phyloP scores from a whole-genome alignment of 805 yeast species.

The Lipomyces mesembrius region DNA sequence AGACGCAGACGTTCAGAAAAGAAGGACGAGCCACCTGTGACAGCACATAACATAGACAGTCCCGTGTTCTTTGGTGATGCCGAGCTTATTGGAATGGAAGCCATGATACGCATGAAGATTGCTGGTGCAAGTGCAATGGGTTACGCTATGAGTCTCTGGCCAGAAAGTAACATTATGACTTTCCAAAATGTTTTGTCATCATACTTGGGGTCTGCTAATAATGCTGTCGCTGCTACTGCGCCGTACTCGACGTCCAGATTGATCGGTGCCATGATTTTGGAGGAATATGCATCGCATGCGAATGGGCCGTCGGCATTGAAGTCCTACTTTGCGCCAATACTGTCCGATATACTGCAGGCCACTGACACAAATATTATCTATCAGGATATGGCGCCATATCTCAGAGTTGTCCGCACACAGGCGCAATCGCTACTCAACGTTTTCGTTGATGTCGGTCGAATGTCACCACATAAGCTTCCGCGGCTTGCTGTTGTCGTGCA shows the following conservation, averaged over 20 bases:
- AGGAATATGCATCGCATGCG: slow-evolving; percentile 53
- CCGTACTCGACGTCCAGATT: slow-evolving; percentile 82
- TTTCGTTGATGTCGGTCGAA: slow-evolving; percentile 74
- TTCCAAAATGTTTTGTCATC: slow-evolving; percentile 20
- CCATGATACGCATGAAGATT: slow-evolving; percentile 73
- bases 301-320: slow-evolving; percentile 17
- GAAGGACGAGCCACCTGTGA: slow-evolving; percentile 11
- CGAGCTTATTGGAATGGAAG: slow-evolving; percentile 75
- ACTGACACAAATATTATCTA: slow-evolving; percentile 53
- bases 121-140: slow-evolving; percentile 81
- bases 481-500: slow-evolving; percentile 86
- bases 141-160: slow-evolving; percentile 44
- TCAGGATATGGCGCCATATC: slow-evolving; percentile 84
- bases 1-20: slow-evolving; percentile 33
- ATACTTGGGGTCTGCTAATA: slow-evolving; percentile 17
- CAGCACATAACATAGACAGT: slow-evolving; percentile 80
- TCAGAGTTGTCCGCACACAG: slow-evolving; percentile 83
- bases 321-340: slow-evolving; percentile 7
- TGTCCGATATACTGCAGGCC: slow-evolving; percentile 21
- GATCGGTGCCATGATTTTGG: slow-evolving; percentile 67
- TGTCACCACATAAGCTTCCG: slow-evolving; percentile 73
- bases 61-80: slow-evolving; percentile 93
- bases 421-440: slow-evolving; percentile 81
- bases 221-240: slow-evolving; percentile 40
- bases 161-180: slow-evolving; percentile 25